Percentiles rank a stretch among this genome's conserved stretches.
phyloP scores from a whole-genome alignment of 2,329 filamentous ascomycete species.

The Elsinoe arachidis region DNA sequence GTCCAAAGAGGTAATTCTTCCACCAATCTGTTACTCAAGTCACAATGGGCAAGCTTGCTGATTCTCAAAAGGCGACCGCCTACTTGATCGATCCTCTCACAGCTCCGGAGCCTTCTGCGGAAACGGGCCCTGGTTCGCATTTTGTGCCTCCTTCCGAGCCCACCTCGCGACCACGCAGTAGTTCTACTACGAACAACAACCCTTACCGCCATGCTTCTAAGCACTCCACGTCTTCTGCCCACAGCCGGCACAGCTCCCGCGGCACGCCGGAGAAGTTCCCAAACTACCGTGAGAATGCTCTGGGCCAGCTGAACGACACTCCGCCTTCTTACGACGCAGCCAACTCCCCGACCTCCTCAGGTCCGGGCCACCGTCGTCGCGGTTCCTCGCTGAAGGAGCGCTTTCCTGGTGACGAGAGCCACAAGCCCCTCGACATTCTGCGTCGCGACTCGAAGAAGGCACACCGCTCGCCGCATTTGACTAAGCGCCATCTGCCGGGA shows the following conservation, averaged over 20 bases:
- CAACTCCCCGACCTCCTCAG: constrained; percentile 11
- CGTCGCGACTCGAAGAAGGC: constrained; percentile 55
- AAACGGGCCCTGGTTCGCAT: constrained; percentile 56
- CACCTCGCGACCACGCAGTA: constrained; percentile 20
- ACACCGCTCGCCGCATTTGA: constrained; percentile 57
- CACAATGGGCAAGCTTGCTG: constrained; percentile 15
- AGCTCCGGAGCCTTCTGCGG: constrained; percentile 57
- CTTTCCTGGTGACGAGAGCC: constrained; percentile 56
- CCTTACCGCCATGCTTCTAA: constrained; percentile 31
- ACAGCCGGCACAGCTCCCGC: constrained; percentile 34
- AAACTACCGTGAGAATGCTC: constrained; percentile 38
- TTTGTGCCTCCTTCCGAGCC: constrained; percentile 29
- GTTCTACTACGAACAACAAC: constrained; percentile 34
- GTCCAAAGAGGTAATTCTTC: constrained; percentile 18
- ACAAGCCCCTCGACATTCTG: constrained; percentile 59
- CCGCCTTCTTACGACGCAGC: constrained; percentile 24
- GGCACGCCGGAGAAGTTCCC: constrained; percentile 43
- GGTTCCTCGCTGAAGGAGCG: constrained; percentile 49
- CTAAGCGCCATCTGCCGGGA: constrained; percentile 55
- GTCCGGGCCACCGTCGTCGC: constrained; percentile 27
- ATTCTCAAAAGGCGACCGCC: constrained; percentile 47
- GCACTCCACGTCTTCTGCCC: constrained; percentile 9
- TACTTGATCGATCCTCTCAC: constrained; percentile 63
- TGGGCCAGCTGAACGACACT: constrained; percentile 24
- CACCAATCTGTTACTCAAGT: neutral